Evolutionary conservation across 257 asterid genomes (phyloP).

Genomic region (Orobanche coerulescens): DNA sequence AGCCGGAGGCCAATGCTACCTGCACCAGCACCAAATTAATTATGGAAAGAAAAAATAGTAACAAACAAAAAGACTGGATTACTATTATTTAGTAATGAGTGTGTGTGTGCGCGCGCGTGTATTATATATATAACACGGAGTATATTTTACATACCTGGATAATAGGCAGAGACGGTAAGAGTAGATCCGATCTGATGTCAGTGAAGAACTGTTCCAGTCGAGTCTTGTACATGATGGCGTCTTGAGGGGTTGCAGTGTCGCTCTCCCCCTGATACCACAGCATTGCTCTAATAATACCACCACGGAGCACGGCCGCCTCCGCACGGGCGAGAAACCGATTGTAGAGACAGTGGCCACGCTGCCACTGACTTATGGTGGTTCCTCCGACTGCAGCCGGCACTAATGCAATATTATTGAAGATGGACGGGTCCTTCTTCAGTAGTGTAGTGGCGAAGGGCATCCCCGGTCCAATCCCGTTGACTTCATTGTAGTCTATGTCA

Average conservation of each 20-base stretch:
- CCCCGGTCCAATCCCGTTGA: constrained; percentile 67
- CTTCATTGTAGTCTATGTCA: constrained; percentile 18
- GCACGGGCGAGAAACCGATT: constrained; percentile 32
- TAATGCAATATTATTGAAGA: constrained; percentile 45
- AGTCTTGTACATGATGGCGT: constrained; percentile 28
- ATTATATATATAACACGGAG: too few species aligned
- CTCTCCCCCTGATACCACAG: constrained; percentile 61
- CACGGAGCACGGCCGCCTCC: constrained; percentile 25
- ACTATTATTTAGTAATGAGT: too few species aligned
- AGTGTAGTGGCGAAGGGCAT: constrained; percentile 48
- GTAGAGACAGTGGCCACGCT: constrained; percentile 29
- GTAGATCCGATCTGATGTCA: constrained; percentile 28
- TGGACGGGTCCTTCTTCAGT: constrained; percentile 21
- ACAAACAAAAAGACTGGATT: background rate
- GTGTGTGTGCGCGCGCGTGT: too few species aligned
- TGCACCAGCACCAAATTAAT: too few species aligned
- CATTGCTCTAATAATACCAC: constrained; percentile 31
- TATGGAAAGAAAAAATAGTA: too few species aligned
- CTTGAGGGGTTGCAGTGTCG: constrained; percentile 22
- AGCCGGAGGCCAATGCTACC: constrained; percentile 59
- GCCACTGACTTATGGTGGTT: constrained; percentile 39
- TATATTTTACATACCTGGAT: constrained; percentile 30
- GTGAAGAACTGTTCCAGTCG: constrained; percentile 26
- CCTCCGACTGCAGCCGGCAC: constrained; percentile 63
- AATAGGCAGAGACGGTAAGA: constrained; percentile 19